Evolutionary conservation across 2,329 filamentous ascomycete species (phyloP).

Genomic region (Coniochaeta ligniaria): DNA sequence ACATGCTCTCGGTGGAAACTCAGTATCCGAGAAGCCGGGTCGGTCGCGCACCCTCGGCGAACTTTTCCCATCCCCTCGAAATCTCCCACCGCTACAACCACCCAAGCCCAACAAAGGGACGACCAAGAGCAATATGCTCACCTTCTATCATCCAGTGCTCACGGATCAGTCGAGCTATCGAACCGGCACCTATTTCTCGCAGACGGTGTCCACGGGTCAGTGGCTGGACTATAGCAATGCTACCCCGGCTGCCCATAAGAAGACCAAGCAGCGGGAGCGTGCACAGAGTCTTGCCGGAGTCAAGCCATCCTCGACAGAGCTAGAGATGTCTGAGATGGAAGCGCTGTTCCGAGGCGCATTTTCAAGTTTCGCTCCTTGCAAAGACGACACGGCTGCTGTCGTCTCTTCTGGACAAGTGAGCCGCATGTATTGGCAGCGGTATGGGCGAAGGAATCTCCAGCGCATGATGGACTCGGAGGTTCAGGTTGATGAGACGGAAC

Average conservation of each 20-base stretch:
- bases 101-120: constrained; percentile 66
- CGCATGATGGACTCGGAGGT: constrained; percentile 50
- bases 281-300: constrained; percentile 59
- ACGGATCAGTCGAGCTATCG: constrained; percentile 47
- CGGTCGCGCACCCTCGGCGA: constrained; percentile 62
- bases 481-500: constrained; percentile 28
- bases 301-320: constrained; percentile 47
- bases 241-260: constrained; percentile 43
- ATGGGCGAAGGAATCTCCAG: constrained; percentile 59
- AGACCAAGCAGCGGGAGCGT: constrained; percentile 63
- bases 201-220: constrained; percentile 57
- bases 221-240: constrained; percentile 67
- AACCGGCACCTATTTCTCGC: constrained; percentile 57
- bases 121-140: constrained; percentile 46
- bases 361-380: constrained; percentile 71
- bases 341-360: constrained; percentile 70
- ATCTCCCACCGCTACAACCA: constrained; percentile 58
- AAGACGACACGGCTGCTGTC: constrained; percentile 65
- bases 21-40: constrained; percentile 36
- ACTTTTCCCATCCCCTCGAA: constrained; percentile 61
- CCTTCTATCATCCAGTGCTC: constrained; percentile 28
- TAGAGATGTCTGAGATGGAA: constrained; percentile 62
- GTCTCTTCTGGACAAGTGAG: constrained; percentile 61
- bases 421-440: constrained; percentile 70
- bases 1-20: constrained; percentile 47